A percentile compares a stretch with the other conserved stretches of the same genome.
These are phyloP conservation scores for Arthrinium phaeospermum DNA, from an alignment of 2,329 filamentous ascomycete species.

Conservation along the genomic window DNA sequence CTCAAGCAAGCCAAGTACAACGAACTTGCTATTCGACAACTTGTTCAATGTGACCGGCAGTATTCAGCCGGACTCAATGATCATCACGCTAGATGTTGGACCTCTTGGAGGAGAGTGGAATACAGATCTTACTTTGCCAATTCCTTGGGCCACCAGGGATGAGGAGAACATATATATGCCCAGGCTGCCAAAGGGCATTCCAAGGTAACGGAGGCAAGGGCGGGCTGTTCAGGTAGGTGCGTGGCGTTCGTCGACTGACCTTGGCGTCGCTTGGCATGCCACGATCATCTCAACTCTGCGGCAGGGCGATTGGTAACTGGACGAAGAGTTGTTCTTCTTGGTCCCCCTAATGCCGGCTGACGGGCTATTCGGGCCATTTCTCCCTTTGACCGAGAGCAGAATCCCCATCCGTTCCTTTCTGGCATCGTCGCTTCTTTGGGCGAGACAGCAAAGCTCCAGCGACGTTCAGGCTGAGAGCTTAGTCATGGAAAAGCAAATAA, in stretches of 20 bases:
- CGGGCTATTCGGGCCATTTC: constrained; percentile 15
- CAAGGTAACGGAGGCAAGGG: neutral
- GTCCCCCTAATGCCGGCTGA: constrained; percentile 3
- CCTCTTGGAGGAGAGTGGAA: neutral
- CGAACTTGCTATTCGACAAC: neutral
- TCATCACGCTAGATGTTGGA: neutral
- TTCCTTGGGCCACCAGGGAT: neutral
- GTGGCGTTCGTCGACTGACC: constrained; percentile 1
- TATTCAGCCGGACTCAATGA: neutral
- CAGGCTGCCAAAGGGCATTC: neutral
- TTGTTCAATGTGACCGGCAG: neutral
- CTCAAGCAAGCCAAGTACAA: constrained; percentile 2
- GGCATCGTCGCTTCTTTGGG: neutral
- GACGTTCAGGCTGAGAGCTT: neutral
- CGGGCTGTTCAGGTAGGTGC: constrained; percentile 7
- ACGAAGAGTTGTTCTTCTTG: neutral
- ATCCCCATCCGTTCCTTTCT: neutral
- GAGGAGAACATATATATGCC: neutral
- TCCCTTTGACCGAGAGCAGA: constrained; percentile 13
- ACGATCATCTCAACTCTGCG: constrained; percentile 4
- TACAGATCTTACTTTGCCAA: neutral
- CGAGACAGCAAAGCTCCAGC: neutral
- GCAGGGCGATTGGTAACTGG: neutral
- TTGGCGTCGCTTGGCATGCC: constrained; percentile 17
- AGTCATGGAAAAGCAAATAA: neutral